Percentiles rank a stretch among this genome's conserved stretches.
Conservation (phyloP, 371 early-diverging fungal species). For the Mortierella sp. region DNA sequence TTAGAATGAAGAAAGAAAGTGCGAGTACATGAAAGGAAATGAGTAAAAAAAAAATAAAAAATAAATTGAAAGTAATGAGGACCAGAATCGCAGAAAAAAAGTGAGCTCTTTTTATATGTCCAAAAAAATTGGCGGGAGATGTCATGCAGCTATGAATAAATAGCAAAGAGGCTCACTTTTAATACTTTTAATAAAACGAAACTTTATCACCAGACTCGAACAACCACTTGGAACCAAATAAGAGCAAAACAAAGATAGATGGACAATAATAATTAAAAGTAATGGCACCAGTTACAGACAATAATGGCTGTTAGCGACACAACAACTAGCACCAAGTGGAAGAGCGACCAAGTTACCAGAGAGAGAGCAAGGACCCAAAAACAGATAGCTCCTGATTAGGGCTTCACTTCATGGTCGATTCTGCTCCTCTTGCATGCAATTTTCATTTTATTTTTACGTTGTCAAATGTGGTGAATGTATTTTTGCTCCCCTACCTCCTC, state of each 20-base stretch:
- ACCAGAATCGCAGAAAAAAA: background rate
- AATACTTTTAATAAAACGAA: background rate
- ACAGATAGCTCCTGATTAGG: background rate
- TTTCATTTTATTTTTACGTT: background rate
- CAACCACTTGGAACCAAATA: background rate
- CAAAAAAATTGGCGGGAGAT: conserved; percentile 9
- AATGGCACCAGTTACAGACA: background rate
- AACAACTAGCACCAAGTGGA: background rate
- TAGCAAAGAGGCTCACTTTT: background rate
- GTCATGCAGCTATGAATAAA: background rate
- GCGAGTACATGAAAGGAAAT: background rate
- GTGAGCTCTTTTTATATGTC: background rate
- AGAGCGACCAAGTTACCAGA: background rate
- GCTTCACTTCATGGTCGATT: background rate
- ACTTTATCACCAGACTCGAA: background rate
- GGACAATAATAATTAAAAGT: background rate
- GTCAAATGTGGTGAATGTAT: background rate
- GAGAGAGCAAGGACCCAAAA: background rate
- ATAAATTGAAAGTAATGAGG: background rate
- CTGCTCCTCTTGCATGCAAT: conserved; percentile 2
- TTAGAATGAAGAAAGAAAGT: background rate
- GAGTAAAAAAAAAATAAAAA: conserved; percentile 3
- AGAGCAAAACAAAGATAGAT: background rate
- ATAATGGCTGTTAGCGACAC: background rate
- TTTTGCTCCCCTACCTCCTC: conserved; percentile 12